Base-by-base conservation (phyloP, 805 yeast genomes). In the Pichia manshurica region DNA sequence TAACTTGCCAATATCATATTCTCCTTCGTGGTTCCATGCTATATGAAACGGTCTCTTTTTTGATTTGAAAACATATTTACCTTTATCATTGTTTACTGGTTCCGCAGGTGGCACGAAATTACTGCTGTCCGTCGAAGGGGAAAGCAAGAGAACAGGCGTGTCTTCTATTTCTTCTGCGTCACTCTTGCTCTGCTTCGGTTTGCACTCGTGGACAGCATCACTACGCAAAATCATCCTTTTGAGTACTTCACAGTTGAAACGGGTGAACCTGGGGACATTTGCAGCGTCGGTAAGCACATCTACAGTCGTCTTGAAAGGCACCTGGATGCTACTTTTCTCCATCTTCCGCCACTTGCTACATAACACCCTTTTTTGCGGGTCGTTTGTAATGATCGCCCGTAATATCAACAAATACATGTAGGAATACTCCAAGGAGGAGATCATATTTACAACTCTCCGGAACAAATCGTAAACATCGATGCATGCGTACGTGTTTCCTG, bases 21-120 rank as follows among this genome's bases (percentile, higher is more conserved):
- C 29, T 15, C 44, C 44, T 13, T 29, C 33, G 16, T 41, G 44
- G 22, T 41, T 41, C 44, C 44, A 41, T 6, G 19, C 22, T 16
- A 41, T 31, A 12, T 31, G 28, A 17, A 25, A 29, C 9, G 44
- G 37, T 20, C 44, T 31, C 10, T 20, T 41, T 21, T 41, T 41
- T 10, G 33, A 21, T 10, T 41, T 41, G 22, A 41, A 41, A 8
- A 25, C 15, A 3, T 5, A 22, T 25, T 25, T 25, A 25, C 29
- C 29, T 8, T 7, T 25, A 19, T 17, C 19, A 4, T 41, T 21
- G 13, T 19, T 10, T 3, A 12, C 15, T 9, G 35, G 36, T 20
- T 41, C 44, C 8, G 29, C 44, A n/a, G 44, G 44, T 20, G 19
- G 25, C 16, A 41, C n/a, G 16, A 31, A 29, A 8, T 19, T 4